These are phyloP conservation scores for Plasmodium fragile DNA, from an alignment of 169 alveolate species.

Conservation along the genomic window DNA sequence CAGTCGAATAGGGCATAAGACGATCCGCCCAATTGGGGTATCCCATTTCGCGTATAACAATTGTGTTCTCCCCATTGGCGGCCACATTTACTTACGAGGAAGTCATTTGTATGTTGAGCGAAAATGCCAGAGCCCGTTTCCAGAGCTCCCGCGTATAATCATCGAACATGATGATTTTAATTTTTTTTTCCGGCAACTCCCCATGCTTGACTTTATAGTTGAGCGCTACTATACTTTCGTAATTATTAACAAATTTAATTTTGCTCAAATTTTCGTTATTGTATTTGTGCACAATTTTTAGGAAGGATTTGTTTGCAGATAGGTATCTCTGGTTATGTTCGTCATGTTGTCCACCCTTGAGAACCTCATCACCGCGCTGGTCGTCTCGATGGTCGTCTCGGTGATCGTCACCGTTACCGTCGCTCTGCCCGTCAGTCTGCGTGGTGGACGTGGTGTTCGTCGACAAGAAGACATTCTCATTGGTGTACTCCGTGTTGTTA, in stretches of 20 bases:
- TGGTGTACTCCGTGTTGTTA: conserved; percentile 48
- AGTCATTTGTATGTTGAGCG: conserved; percentile 53
- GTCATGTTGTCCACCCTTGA: not conserved
- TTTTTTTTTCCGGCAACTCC: conserved; percentile 28
- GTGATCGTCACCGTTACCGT: not conserved
- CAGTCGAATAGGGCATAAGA: not conserved
- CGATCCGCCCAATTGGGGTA: not conserved
- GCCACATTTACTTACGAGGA: conserved; percentile 51
- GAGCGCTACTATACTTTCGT: conserved; percentile 40
- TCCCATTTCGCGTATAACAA: not conserved
- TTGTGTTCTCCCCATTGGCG: not conserved
- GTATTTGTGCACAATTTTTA: conserved; percentile 55
- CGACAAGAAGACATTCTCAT: conserved; percentile 39
- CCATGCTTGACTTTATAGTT: conserved; percentile 31
- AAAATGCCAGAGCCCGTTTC: conserved; percentile 58
- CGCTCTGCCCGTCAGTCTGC: not conserved
- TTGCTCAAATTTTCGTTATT: conserved; percentile 48
- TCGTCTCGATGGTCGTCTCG: not conserved
- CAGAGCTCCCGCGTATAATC: conserved; percentile 76
- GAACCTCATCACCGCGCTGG: not conserved
- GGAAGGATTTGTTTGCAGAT: conserved; percentile 57
- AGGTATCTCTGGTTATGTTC: conserved; percentile 21
- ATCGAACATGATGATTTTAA: conserved; percentile 67
- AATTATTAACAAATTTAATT: conserved; percentile 48
- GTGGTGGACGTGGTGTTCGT: not conserved